phyloP scores from a whole-genome alignment of 768 basidiomycete genomes.

The Mycena pura region DNA sequence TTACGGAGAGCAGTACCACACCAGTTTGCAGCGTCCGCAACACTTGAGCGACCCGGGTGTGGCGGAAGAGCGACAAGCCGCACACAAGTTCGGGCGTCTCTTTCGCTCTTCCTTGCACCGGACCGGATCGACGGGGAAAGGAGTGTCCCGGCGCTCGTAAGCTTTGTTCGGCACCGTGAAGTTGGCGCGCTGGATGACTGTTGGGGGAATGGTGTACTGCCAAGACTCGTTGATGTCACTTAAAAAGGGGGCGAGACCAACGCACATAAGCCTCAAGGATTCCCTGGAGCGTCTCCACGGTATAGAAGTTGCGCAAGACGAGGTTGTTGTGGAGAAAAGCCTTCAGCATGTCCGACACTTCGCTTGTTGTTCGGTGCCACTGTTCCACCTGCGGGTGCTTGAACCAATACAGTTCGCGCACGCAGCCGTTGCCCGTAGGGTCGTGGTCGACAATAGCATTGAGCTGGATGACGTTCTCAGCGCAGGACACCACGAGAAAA shows the following conservation, averaged over 20 bases:
- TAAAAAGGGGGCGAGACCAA: neutral
- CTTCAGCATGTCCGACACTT: neutral
- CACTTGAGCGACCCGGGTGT: neutral
- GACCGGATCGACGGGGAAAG: too few species aligned
- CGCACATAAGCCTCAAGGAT: conserved; percentile 2
- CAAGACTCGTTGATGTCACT: neutral
- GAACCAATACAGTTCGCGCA: conserved; percentile 10
- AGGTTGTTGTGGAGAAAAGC: neutral
- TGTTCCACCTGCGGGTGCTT: neutral
- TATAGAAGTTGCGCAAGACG: neutral
- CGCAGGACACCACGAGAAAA: neutral
- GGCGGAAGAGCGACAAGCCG: neutral
- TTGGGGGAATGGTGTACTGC: neutral
- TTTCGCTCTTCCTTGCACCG: too few species aligned
- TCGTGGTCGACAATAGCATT: neutral
- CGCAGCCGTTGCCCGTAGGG: neutral
- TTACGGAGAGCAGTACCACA: neutral
- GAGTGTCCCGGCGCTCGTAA: too few species aligned
- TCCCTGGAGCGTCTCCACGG: conserved; percentile 1
- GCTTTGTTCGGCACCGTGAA: too few species aligned
- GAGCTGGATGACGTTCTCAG: neutral
- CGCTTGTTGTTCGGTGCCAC: neutral
- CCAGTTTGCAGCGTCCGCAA: neutral
- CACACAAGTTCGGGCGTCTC: neutral
- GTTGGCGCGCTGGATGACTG: neutral